Evolutionary conservation across 345 rosid genomes (phyloP).

Genomic region (Syzygium aromaticum): DNA sequence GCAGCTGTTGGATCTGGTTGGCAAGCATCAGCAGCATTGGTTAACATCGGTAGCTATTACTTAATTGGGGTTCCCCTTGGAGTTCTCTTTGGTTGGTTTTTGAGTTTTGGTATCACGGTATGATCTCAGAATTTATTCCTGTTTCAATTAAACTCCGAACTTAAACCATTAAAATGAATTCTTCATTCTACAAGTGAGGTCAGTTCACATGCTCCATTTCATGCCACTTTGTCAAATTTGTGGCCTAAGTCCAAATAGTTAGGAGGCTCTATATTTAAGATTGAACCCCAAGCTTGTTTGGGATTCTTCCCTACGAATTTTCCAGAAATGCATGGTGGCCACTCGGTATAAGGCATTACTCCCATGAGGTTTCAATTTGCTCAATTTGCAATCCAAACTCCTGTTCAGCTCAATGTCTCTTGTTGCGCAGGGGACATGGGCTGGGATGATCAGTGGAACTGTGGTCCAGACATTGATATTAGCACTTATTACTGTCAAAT

Average conservation of each 20-base stretch:
- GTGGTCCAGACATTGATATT: constrained; percentile 35
- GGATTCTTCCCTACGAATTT: neutral
- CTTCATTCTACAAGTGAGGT: neutral
- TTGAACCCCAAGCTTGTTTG: neutral
- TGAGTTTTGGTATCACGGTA: constrained; percentile 29
- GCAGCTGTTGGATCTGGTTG: constrained; percentile 49
- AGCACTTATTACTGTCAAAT: constrained; percentile 24
- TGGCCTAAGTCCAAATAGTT: neutral
- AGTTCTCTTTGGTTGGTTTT: constrained; percentile 31
- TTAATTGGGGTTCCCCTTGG: constrained; percentile 42
- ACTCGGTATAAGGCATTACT: neutral
- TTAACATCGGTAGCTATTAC: constrained; percentile 47
- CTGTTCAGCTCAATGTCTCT: neutral
- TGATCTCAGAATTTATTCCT: neutral
- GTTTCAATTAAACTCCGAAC: neutral
- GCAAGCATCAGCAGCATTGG: constrained; percentile 36
- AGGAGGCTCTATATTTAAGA: neutral
- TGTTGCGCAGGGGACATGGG: constrained; percentile 35
- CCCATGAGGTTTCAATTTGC: neutral
- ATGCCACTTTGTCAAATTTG: neutral
- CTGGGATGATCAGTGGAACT: constrained; percentile 41
- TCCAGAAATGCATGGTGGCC: neutral
- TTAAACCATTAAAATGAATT: neutral
- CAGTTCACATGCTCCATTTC: neutral
- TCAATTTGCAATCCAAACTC: neutral